Evolutionary conservation across 2,329 filamentous ascomycete species (phyloP).

Genomic region (Aureobasidium sp.): DNA sequence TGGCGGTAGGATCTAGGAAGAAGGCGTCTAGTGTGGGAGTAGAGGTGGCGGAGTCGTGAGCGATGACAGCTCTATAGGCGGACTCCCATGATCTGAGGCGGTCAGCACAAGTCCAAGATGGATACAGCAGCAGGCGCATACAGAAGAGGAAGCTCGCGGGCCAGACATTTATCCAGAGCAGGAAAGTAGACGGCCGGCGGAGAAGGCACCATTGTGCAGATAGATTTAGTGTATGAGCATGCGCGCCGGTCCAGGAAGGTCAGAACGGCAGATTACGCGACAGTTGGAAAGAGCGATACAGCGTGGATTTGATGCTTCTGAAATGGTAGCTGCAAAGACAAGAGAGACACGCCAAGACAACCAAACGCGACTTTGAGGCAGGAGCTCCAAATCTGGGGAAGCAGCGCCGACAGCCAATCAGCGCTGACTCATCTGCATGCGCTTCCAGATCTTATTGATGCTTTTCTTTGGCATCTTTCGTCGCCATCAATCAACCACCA

Average conservation of each 20-base stretch:
- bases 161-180: conserved; percentile 76
- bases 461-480: neutral
- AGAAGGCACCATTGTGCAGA: conserved; percentile 15
- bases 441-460: neutral
- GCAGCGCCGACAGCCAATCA: neutral
- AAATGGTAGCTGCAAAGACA: neutral
- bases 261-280: neutral
- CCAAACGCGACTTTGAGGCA: conserved; percentile 5
- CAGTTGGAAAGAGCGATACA: neutral
- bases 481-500: neutral
- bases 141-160: conserved; percentile 72
- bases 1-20: conserved; percentile 62
- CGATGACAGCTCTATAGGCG: conserved; percentile 48
- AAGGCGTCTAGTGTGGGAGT: conserved; percentile 55
- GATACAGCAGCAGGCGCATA: conserved; percentile 41
- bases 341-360: conserved; percentile 5
- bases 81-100: conserved; percentile 55
- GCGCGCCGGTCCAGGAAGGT: neutral
- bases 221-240: conserved; percentile 7
- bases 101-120: conserved; percentile 16
- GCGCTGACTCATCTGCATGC: neutral
- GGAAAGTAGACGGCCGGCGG: conserved; percentile 57
- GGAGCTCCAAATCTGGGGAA: neutral
- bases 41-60: conserved; percentile 46
- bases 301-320: neutral